Base-by-base conservation (phyloP, 2,329 filamentous ascomycete species). In the Fusarium guadeloupense region DNA sequence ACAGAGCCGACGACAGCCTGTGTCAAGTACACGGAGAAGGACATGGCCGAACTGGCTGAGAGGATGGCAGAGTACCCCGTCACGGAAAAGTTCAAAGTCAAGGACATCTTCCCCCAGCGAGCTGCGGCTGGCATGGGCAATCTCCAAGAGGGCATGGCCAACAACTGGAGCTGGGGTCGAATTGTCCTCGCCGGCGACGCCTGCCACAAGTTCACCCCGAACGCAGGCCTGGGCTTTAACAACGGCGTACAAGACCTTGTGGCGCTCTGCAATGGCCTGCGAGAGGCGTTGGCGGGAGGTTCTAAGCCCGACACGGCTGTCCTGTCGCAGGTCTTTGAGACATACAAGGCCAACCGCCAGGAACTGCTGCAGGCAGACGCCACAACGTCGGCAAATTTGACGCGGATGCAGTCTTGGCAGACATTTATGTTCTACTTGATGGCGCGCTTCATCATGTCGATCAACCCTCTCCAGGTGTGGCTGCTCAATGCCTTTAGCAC, bases 121-220 rank as follows among this genome's bases (percentile, higher is more conserved):
- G 23, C 10, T 25, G 35, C 43, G 3, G 49, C 21, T 6, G 69
- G 68, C 7, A 59, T 76, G 60, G 53, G 67, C 2, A 67, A 72
- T 38, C 62, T 76, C 4, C 70, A 75, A 21, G 72, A 77, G 34
- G 74, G 74, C 3, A 54, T 76, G 2, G 50, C 70, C 3, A 26
- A 66, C 19, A 59, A 70, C 19, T 75, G 72, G 73, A 68, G 60
- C 21, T 54, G 49, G 41, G 45, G 49, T 4, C 68, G 70, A 2
- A 62, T 76, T 12, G 72, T 74, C 5, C 67, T 76, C 2, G 67
- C 62, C 0, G 75, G 75, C 2, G 75, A 77, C 41, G 60, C 74
- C 2, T 68, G 58, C n/a, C 73, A 76, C 48, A 75, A 75, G 38
- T 71, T 74, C 46, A 74, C 73, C 1, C 69, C 73, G 0, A 72